Conservation (phyloP, 1,139 yeast species). For the Hansenula anomala region DNA sequence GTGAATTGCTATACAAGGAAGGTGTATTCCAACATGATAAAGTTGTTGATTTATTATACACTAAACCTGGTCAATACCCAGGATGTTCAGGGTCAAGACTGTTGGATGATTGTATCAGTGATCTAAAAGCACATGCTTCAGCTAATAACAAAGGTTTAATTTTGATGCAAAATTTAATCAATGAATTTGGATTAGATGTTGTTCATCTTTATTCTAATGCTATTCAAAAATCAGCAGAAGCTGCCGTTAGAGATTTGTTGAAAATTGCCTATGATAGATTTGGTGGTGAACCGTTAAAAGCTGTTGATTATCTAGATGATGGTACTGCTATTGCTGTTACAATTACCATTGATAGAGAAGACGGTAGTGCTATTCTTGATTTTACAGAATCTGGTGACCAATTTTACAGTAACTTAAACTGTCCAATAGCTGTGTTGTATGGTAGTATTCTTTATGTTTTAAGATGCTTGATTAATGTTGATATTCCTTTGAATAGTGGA, state of each 20-base stretch:
- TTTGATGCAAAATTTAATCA: slow-evolving; percentile 31
- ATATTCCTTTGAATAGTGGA: slow-evolving; percentile 83
- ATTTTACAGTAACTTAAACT: slow-evolving; percentile 57
- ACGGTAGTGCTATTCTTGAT: slow-evolving; percentile 39
- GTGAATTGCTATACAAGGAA: slow-evolving; percentile 35
- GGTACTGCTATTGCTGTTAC: slow-evolving; percentile 37
- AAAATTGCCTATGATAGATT: slow-evolving; percentile 22
- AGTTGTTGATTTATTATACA: slow-evolving; percentile 30
- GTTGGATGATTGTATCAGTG: slow-evolving; percentile 41
- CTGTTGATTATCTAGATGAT: slow-evolving; percentile 42
- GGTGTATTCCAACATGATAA: slow-evolving; percentile 39
- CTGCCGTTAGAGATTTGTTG: slow-evolving; percentile 33
- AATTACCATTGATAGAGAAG: slow-evolving; percentile 31
- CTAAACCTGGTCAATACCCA: slow-evolving; percentile 36
- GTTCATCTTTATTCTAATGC: slow-evolving; percentile 40
- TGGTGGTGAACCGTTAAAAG: slow-evolving; percentile 23
- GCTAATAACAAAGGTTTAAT: slow-evolving; percentile 44
- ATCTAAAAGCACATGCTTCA: slow-evolving; percentile 44
- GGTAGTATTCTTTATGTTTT: slow-evolving; percentile 80
- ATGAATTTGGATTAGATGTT: slow-evolving; percentile 32
- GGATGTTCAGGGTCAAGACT: slow-evolving; percentile 46
- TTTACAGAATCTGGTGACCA: slow-evolving; percentile 52
- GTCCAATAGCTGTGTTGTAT: slow-evolving; percentile 69
- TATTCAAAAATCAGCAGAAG: slow-evolving; percentile 39
- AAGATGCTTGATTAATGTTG: slow-evolving; percentile 68